Evolutionary conservation across 2,329 filamentous ascomycete genomes (phyloP).

Genomic region (Epichloe typhina): DNA sequence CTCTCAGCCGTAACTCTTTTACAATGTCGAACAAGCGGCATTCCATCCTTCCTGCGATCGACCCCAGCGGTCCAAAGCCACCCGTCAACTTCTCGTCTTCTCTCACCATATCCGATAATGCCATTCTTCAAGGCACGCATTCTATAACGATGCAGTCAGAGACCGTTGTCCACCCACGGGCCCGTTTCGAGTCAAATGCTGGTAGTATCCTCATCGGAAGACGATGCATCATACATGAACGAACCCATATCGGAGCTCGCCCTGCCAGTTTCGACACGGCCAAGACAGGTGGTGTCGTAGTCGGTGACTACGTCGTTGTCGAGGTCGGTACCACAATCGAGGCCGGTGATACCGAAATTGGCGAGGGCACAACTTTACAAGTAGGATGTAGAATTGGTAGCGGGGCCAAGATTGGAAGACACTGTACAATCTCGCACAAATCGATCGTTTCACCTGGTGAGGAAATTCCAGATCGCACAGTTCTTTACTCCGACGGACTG

Average conservation of each 20-base stretch:
- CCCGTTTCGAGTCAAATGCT: slow-evolving; percentile 62
- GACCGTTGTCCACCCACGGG: slow-evolving; percentile 75
- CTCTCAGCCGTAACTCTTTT: background rate
- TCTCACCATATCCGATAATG: slow-evolving; percentile 48
- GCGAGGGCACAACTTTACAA: slow-evolving; percentile 47
- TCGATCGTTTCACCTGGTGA: slow-evolving; percentile 45
- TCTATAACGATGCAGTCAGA: slow-evolving; percentile 67
- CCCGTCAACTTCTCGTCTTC: slow-evolving; percentile 49
- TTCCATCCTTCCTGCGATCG: slow-evolving; percentile 41
- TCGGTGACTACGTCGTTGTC: slow-evolving; percentile 49
- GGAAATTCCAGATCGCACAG: slow-evolving; percentile 50
- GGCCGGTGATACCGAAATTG: slow-evolving; percentile 46
- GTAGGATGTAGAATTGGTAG: slow-evolving; percentile 45
- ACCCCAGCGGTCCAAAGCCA: slow-evolving; percentile 42
- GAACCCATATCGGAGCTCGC: slow-evolving; percentile 39
- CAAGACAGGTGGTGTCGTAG: slow-evolving; percentile 34
- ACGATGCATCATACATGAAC: slow-evolving; percentile 70
- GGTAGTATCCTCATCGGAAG: slow-evolving; percentile 72
- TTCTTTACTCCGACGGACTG: slow-evolving; percentile 53
- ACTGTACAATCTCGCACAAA: slow-evolving; percentile 58
- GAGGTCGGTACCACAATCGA: slow-evolving; percentile 49
- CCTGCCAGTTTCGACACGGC: slow-evolving; percentile 15
- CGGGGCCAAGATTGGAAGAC: slow-evolving; percentile 49
- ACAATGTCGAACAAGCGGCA: slow-evolving; percentile 37
- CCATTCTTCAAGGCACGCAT: slow-evolving; percentile 55